phyloP scores from a whole-genome alignment of 2,329 filamentous ascomycete genomes.

The Metarhizium guizhouense region DNA sequence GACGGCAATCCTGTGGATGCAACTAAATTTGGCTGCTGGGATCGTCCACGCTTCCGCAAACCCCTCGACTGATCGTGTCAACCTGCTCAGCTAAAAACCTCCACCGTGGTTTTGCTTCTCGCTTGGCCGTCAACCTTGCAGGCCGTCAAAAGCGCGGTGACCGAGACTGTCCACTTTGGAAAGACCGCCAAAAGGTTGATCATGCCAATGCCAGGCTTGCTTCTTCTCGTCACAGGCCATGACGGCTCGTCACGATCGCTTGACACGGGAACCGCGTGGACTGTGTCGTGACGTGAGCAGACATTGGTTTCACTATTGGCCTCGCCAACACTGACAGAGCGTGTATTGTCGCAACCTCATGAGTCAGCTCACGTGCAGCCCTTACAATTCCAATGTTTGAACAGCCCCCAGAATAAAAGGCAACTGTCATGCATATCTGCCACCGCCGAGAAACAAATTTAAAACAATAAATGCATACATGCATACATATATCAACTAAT shows the following conservation, averaged over 20 bases:
- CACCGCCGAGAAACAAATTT: background rate
- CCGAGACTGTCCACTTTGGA: background rate
- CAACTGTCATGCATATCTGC: background rate
- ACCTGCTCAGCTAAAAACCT: background rate
- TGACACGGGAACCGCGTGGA: background rate
- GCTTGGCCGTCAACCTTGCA: background rate
- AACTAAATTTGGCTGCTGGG: background rate
- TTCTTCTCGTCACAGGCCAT: background rate
- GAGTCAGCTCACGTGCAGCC: too few species aligned
- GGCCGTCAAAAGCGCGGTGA: background rate
- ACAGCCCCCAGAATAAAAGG: background rate
- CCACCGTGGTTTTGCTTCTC: background rate
- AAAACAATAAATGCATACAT: background rate
- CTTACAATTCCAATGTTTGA: too few species aligned
- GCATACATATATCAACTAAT: too few species aligned
- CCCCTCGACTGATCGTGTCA: background rate
- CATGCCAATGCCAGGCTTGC: too few species aligned
- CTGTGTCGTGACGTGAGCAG: background rate
- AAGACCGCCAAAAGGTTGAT: too few species aligned
- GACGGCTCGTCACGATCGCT: slow-evolving; percentile 8
- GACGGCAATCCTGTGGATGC: background rate
- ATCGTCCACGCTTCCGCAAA: background rate
- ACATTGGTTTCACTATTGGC: too few species aligned
- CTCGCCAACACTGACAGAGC: too few species aligned
- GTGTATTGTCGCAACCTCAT: too few species aligned